Evolutionary conservation across 805 yeast species (phyloP).

Genomic region (Candida sakaeoensis): DNA sequence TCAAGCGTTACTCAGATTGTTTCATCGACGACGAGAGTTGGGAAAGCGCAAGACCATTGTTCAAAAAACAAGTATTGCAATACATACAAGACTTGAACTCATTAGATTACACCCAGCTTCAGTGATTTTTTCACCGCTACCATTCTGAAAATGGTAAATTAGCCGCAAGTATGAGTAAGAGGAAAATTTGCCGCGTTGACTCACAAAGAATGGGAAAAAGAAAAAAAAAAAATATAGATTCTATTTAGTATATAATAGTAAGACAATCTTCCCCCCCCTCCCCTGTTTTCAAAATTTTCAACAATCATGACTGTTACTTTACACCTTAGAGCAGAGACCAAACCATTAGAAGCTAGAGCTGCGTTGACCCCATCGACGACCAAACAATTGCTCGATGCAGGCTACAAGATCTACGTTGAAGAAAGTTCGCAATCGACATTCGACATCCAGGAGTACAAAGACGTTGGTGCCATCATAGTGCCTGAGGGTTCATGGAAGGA

Average conservation of each 20-base stretch:
- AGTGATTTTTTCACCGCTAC: too few species aligned
- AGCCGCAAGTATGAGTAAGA: conserved; percentile 1
- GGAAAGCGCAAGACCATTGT: conserved; percentile 24
- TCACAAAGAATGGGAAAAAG: too few species aligned
- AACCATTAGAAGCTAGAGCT: conserved; percentile 96
- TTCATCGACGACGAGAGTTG: conserved; percentile 38
- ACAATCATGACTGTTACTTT: conserved; percentile 47
- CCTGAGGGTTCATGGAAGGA: conserved; percentile 90
- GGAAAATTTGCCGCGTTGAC: conserved; percentile 5
- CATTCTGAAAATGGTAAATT: not conserved
- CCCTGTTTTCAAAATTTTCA: not conserved
- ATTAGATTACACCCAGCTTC: not conserved
- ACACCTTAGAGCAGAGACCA: conserved; percentile 94
- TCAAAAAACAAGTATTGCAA: conserved; percentile 24
- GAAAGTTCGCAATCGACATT: conserved; percentile 83
- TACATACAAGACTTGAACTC: conserved; percentile 3
- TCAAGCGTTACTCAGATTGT: conserved; percentile 52
- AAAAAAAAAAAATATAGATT: not conserved
- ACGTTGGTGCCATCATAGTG: conserved; percentile 82
- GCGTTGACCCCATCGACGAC: conserved; percentile 93
- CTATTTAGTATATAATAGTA: too few species aligned
- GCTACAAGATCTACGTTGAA: conserved; percentile 86
- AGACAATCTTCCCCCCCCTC: too few species aligned
- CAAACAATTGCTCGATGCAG: conserved; percentile 77
- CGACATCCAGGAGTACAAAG: conserved; percentile 66